These are phyloP conservation scores for Populus trichocarpa DNA, from an alignment of 441 rosid species.

Conservation along the genomic window DNA sequence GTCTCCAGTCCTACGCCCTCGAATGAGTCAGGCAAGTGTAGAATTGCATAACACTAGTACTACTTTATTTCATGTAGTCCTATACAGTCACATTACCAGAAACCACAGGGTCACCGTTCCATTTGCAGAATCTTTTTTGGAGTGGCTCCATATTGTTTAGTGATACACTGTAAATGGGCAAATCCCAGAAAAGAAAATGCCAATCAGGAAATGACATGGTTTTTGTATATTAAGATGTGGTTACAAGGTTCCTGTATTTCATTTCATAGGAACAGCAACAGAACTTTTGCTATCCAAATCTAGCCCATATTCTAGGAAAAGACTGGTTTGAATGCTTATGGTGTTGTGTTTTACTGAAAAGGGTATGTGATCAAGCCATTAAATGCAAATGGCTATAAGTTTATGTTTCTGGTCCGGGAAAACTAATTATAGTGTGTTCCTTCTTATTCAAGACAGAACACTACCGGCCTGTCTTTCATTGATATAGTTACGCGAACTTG, in stretches of 20 bases:
- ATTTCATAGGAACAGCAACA: not conserved
- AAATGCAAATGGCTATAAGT: not conserved
- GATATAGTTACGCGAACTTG: not conserved
- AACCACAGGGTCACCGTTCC: not conserved
- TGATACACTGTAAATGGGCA: not conserved
- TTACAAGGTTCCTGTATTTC: not conserved
- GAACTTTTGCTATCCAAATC: not conserved
- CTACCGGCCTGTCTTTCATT: not conserved
- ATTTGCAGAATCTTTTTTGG: not conserved
- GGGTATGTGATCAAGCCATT: not conserved
- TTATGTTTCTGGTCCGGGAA: not conserved
- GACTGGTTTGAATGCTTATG: not conserved
- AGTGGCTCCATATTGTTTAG: not conserved
- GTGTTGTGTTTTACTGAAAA: not conserved
- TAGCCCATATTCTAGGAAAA: not conserved
- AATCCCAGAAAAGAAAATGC: not conserved
- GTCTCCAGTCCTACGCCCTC: constrained; percentile 78
- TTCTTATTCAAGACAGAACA: not conserved
- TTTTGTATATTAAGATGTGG: not conserved
- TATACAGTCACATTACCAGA: not conserved
- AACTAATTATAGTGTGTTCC: not conserved
- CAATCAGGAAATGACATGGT: not conserved
- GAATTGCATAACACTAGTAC: not conserved
- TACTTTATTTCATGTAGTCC: not conserved
- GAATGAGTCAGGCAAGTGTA: constrained; percentile 69